Evolutionary conservation across 345 rosid genomes (phyloP).

Genomic region (Populus nigra): DNA sequence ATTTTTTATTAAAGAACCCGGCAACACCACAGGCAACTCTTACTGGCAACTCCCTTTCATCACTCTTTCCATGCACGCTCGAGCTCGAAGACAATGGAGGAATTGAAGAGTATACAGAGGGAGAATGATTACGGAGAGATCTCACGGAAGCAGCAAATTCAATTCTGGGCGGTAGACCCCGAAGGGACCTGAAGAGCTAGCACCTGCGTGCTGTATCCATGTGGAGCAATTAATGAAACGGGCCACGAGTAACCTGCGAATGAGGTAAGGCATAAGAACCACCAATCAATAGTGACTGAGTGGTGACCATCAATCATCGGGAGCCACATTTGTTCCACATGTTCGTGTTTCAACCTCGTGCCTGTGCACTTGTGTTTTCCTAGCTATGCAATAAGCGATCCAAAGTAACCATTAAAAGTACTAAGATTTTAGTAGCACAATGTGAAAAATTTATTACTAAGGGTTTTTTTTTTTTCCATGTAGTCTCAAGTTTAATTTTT

Average conservation of each 20-base stretch:
- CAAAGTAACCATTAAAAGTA: neutral
- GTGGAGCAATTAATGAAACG: conserved; percentile 22
- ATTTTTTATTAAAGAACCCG: too few species aligned
- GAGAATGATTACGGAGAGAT: neutral
- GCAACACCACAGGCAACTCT: too few species aligned
- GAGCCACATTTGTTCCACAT: neutral
- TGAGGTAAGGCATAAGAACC: neutral
- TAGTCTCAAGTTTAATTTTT: too few species aligned
- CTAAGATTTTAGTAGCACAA: too few species aligned
- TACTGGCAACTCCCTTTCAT: neutral
- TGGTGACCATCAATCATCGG: conserved; percentile 11
- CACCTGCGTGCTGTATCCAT: conserved; percentile 1
- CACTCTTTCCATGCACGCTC: neutral
- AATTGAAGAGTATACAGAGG: neutral
- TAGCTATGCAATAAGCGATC: too few species aligned
- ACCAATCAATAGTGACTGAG: neutral
- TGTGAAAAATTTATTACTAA: too few species aligned
- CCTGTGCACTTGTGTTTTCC: too few species aligned
- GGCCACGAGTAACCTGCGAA: conserved; percentile 17
- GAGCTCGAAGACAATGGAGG: too few species aligned
- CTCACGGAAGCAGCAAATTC: neutral
- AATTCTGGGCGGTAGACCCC: neutral
- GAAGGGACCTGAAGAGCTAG: neutral
- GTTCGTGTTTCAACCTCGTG: too few species aligned
- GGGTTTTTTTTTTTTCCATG: too few species aligned